A percentile compares a stretch with the other conserved stretches of the same genome.
Conservation (phyloP, 352 stramenopile genomes). For the Globisporangium polare region DNA sequence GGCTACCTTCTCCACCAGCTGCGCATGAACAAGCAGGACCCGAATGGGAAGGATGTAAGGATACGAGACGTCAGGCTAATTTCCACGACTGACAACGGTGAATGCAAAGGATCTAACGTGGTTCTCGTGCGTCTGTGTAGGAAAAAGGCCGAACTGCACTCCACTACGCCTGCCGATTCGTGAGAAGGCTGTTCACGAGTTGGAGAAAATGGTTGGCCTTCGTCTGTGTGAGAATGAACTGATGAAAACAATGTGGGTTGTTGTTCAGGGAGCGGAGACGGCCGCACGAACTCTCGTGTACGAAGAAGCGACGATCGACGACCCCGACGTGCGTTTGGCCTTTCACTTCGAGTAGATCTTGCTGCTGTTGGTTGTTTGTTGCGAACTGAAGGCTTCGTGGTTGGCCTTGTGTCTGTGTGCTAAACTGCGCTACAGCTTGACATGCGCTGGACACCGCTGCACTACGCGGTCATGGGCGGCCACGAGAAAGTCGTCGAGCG, state of each 20-base stretch:
- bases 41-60: constrained; percentile 70
- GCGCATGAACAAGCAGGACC: constrained; percentile 60
- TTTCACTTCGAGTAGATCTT: neutral
- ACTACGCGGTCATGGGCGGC: constrained; percentile 76
- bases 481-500: constrained; percentile 46
- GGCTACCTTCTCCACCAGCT: constrained; percentile 58
- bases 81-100: too few relatives aligned
- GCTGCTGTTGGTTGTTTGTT: too few relatives aligned
- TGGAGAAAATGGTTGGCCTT: neutral
- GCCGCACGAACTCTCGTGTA: constrained; percentile 56
- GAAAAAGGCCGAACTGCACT: constrained; percentile 73
- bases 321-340: constrained; percentile 51
- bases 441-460: constrained; percentile 76
- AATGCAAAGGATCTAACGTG: neutral
- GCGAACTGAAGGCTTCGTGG: neutral
- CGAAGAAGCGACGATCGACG: constrained; percentile 72
- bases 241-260: neutral
- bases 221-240: neutral
- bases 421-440: constrained; percentile 28
- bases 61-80: neutral
- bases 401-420: neutral
- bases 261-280: constrained; percentile 42
- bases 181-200: constrained; percentile 16
- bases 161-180: constrained; percentile 69
- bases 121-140: constrained; percentile 18